Base-by-base conservation (phyloP, 164 flowering plant species). In the Piper longum region DNA sequence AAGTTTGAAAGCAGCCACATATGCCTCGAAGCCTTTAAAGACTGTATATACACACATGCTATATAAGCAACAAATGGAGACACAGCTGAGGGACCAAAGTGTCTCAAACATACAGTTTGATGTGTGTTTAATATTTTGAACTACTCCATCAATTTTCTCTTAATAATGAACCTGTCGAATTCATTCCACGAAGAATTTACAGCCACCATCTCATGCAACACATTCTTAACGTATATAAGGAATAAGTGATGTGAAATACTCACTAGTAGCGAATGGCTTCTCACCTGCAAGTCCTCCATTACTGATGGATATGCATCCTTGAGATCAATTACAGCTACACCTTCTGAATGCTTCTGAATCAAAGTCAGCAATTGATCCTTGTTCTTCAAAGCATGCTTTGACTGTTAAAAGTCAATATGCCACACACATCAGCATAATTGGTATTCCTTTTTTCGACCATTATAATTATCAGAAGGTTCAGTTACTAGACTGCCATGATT, bases 231-330 rank as follows among this genome's bases (percentile, higher is more conserved):
- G 48, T 44, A 44, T 5, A 44, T 44, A 44, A 1, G 7, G 7
- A 44, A 44, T 11, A 6, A 44, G 48, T 44, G 11, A 44, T 44
- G 11, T 44, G 48, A 44, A 44, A 44, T 44, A 44, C 48, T 11
- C 48, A 11, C 2, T 44, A 44, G 48, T 44, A 11, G 8, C 48
- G 11, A 44, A 44, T 44, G 7, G 11, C 48, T 44, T 11, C 48
- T 44, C 74, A 84, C 88, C 91, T 86, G 87, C 67, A 86, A 72
- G 64, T 86, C 87, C 16, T 81, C 85, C 77, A 78, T 70, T 64
- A 85, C 84, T 40, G 76, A 71, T 69, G 84, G 84, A 61, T 85
- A 85, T n/a, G 87, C 69, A 77, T 85, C 90, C 76, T 83, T 83
- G 48, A 85, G 81, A 68, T 85, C 89, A 70, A 78, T 74, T 56